phyloP scores from a whole-genome alignment of 306 rosid genomes.

The Vigna trinervia region DNA sequence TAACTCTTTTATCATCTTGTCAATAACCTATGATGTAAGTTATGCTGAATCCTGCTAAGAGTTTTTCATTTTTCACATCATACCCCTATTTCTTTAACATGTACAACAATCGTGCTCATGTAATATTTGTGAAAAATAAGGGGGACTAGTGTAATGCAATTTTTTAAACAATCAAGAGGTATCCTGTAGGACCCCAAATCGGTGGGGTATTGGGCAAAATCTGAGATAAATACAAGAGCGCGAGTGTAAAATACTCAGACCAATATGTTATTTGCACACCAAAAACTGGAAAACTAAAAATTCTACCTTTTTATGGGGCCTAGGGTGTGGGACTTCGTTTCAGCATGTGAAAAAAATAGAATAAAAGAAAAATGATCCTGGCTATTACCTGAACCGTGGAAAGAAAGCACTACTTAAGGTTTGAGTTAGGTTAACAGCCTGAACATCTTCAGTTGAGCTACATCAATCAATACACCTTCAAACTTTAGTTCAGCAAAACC shows the following conservation, averaged over 20 bases:
- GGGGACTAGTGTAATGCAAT: too few relatives aligned
- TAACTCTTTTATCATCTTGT: constrained; percentile 16
- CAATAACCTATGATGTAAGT: too few relatives aligned
- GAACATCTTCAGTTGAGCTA: constrained; percentile 60
- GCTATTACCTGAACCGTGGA: constrained; percentile 86
- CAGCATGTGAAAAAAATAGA: constrained; percentile 31
- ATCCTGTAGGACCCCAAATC: too few relatives aligned
- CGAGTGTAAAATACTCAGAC: too few relatives aligned
- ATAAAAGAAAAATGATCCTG: background rate
- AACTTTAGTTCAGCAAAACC: constrained; percentile 29
- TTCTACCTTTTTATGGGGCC: background rate
- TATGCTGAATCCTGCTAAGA: too few relatives aligned
- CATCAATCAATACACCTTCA: constrained; percentile 59
- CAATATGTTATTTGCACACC: constrained; percentile 22
- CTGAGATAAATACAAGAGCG: too few relatives aligned
- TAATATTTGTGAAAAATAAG: too few relatives aligned
- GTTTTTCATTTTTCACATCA: background rate
- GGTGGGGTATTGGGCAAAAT: too few relatives aligned
- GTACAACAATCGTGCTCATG: background rate
- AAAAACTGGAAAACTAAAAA: constrained; percentile 29
- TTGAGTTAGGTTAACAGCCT: constrained; percentile 62
- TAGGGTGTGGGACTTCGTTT: background rate
- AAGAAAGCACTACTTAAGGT: constrained; percentile 81
- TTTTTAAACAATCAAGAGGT: too few relatives aligned
- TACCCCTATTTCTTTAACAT: background rate